Base-by-base conservation (phyloP, 805 yeast species). In the Hanseniaspora thailandica region DNA sequence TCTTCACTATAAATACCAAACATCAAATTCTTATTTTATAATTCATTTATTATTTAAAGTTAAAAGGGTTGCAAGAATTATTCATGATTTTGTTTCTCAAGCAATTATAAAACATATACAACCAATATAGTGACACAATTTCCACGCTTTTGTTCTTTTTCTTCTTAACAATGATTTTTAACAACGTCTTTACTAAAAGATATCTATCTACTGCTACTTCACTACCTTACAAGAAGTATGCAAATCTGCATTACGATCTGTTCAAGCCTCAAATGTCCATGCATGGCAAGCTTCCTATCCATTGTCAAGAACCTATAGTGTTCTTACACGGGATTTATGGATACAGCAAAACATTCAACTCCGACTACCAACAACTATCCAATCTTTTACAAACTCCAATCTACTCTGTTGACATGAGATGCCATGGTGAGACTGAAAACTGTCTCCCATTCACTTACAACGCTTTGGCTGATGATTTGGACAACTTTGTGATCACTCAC, bases 401-500 rank as follows among this genome's bases (percentile, higher is more conserved):
- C 0, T 68, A 64, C 55, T 73, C 74, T 1, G 57, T 76, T 2
- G 85, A 80, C 60, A 60, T 78, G 49, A 63, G 84, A 56, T 77
- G 77, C 60, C 84, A 80, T 62, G 84, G 84, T 0, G 60, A 65
- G 0, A 70, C 80, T 0, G 69, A 70, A 8, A 71, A 69, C 55
- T 73, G 70, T 2, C 56, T 58, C 33, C 80, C 81, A 1, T 69
- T 68, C 52, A 70, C 69, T 48, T 78, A 78, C 58, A n/a, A 49
- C 5, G 62, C 72, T 5, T 60, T 76, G 67, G 71, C 75, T 1
- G 55, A 61, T 4, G 82, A 77, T 59, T 66, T 76, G 3, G 60
- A 66, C 3, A 57, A 61, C 38, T 70, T 70, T 48, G 62, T 62
- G 8, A 22, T 28, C 4, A n/a, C n/a, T 12, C 33, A 52, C 22